These are phyloP conservation scores for Talaromyces rugulosus DNA, from an alignment of 2,329 filamentous ascomycete genomes.

Conservation along the genomic window DNA sequence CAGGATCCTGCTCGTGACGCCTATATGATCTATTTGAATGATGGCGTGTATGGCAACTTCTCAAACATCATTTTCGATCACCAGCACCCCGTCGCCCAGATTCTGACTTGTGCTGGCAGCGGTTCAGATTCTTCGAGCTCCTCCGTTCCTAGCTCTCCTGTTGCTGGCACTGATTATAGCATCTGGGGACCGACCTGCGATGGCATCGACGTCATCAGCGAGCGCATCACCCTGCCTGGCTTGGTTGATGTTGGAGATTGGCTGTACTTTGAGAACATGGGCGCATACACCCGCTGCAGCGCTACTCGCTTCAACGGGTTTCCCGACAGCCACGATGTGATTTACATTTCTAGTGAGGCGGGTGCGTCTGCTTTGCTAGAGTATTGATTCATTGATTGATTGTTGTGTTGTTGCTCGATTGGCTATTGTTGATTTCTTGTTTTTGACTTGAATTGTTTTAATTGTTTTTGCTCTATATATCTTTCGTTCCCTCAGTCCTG, in stretches of 20 bases:
- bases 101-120: conserved; percentile 60
- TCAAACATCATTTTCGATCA: conserved; percentile 99
- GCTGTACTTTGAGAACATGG: conserved; percentile 99
- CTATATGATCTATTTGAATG: conserved; percentile 98
- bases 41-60: conserved; percentile 97
- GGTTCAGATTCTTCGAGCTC: conserved; percentile 11
- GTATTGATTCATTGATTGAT: conserved; percentile 26
- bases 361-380: conserved; percentile 72
- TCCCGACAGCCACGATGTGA: conserved; percentile 82
- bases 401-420: background rate
- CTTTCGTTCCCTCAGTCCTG: background rate
- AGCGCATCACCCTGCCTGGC: conserved; percentile 71
- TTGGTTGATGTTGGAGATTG: conserved; percentile 90
- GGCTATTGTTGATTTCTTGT: background rate
- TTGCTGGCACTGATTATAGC: conserved; percentile 71
- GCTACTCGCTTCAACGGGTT: conserved; percentile 98
- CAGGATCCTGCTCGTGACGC: conserved; percentile 45
- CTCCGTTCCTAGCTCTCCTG: conserved; percentile 17
- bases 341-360: conserved; percentile 92
- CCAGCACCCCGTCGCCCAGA: conserved; percentile 80
- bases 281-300: conserved; percentile 96
- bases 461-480: background rate
- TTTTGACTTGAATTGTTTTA: background rate
- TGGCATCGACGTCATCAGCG: conserved; percentile 90
- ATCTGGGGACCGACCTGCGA: conserved; percentile 99